A percentile compares a stretch with the other conserved stretches of the same genome.
Evolutionary conservation across 176 grass and related monocot species (phyloP).

Genomic region (Miscanthus lutarioriparius): DNA sequence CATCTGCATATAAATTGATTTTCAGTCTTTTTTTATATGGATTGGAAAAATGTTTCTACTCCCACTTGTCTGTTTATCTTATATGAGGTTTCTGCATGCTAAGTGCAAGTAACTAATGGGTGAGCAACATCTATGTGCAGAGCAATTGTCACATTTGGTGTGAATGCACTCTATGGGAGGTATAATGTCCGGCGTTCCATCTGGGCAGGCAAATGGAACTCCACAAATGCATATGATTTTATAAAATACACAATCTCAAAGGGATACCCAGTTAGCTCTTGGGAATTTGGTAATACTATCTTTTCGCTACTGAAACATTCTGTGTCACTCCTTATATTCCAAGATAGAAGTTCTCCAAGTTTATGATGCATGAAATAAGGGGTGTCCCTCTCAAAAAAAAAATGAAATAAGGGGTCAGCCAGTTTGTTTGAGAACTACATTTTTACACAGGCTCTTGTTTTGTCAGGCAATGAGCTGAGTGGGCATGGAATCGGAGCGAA

Average conservation of each 20-base stretch:
- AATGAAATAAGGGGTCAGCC: background rate
- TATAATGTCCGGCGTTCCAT: conserved; percentile 49
- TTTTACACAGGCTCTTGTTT: conserved; percentile 21
- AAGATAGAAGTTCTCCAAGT: background rate
- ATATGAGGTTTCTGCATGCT: background rate
- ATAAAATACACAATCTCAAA: conserved; percentile 78
- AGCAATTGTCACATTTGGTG: conserved; percentile 82
- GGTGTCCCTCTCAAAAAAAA: no score
- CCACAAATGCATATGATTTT: conserved; percentile 73
- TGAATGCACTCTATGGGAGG: conserved; percentile 87
- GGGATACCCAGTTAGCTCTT: conserved; percentile 82
- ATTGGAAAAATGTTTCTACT: background rate
- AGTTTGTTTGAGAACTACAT: background rate
- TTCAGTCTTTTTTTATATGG: background rate
- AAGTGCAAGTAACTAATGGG: conserved; percentile 25
- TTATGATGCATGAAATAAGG: background rate
- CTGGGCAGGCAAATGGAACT: conserved; percentile 85
- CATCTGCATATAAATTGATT: background rate
- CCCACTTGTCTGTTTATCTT: background rate
- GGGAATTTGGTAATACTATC: conserved; percentile 84
- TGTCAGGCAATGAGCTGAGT: conserved; percentile 82
- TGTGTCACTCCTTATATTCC: background rate
- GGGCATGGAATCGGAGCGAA: conserved; percentile 63
- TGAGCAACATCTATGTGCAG: conserved; percentile 53
- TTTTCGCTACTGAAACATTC: background rate